A percentile compares a stretch with the other conserved stretches of the same genome.
Evolutionary conservation across 2,329 filamentous ascomycete species (phyloP).

Genomic region (Cladosporium sphaerospermum): DNA sequence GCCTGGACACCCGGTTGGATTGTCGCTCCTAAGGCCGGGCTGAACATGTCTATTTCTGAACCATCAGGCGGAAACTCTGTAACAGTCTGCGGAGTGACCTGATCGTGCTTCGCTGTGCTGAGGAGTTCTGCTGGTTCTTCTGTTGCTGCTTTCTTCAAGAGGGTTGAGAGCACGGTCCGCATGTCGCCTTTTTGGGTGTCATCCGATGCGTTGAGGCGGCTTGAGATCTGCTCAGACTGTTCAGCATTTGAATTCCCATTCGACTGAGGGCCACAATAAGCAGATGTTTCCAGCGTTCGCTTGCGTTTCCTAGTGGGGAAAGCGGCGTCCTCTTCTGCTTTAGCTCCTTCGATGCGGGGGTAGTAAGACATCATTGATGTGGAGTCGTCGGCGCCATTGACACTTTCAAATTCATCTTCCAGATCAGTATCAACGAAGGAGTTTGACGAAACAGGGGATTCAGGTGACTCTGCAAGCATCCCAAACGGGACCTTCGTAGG

Average conservation of each 20-base stretch:
- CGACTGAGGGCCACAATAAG: conserved; percentile 6
- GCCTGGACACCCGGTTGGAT: no score
- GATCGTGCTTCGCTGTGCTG: no score
- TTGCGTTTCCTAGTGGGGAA: conserved; percentile 26
- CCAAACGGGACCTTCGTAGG: conserved; percentile 37
- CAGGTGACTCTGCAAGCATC: conserved; percentile 23
- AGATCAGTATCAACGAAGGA: conserved; percentile 2
- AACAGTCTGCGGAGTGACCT: no score
- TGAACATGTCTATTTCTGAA: no score
- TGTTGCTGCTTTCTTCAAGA: no score
- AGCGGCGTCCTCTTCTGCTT: conserved; percentile 20
- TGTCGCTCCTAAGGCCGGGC: no score
- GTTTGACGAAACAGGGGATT: neutral
- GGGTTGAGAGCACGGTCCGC: neutral
- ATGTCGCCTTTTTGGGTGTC: no score
- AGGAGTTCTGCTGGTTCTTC: neutral
- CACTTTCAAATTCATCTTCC: conserved; percentile 8
- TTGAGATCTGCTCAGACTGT: no score
- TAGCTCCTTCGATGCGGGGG: conserved; percentile 1
- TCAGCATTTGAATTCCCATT: neutral
- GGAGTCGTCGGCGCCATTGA: conserved; percentile 8
- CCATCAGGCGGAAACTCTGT: no score
- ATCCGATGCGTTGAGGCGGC: no score
- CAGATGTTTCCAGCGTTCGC: conserved; percentile 9
- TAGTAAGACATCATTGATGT: neutral